Evolutionary conservation across 2,329 filamentous ascomycete genomes (phyloP).

Genomic region (Penicillium sp.): DNA sequence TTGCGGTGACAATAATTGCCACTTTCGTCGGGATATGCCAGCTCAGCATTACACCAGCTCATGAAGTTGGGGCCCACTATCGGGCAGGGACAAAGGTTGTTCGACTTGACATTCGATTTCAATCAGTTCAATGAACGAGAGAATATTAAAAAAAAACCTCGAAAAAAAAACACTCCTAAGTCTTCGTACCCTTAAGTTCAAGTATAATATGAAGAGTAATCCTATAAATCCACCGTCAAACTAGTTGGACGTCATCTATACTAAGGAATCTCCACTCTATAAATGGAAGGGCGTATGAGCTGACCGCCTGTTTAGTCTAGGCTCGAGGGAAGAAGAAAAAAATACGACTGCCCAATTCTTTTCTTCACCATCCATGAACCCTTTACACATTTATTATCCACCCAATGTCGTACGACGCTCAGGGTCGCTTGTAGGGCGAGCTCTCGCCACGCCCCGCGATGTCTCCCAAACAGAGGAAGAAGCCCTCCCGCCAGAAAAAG

Average conservation of each 20-base stretch:
- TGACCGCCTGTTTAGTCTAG: slow-evolving; percentile 26
- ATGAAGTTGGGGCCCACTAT: slow-evolving; percentile 6
- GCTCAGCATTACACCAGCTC: neutral
- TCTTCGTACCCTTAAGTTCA: neutral
- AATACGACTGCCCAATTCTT: slow-evolving; percentile 8
- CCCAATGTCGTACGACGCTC: slow-evolving; percentile 18
- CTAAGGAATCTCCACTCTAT: slow-evolving; percentile 12
- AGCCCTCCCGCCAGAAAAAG: slow-evolving; percentile 38
- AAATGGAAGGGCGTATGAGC: slow-evolving; percentile 15
- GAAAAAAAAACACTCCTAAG: no score
- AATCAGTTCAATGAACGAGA: neutral
- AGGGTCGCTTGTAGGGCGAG: slow-evolving; percentile 27
- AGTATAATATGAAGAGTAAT: neutral
- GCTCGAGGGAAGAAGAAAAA: slow-evolving; percentile 4
- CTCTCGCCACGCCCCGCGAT: slow-evolving; percentile 41
- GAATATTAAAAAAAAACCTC: no score
- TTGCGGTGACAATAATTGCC: slow-evolving; percentile 6
- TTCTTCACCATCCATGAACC: slow-evolving; percentile 1
- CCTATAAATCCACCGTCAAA: neutral
- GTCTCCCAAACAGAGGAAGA: slow-evolving; percentile 48
- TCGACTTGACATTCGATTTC: neutral
- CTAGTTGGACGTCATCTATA: slow-evolving; percentile 7
- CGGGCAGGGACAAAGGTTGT: slow-evolving; percentile 6
- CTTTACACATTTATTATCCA: neutral
- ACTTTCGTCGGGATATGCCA: neutral